A percentile compares a stretch with the other conserved stretches of the same genome.
These are phyloP conservation scores for Nakazawaea laoshanensis DNA, from an alignment of 805 yeast species.

Conservation along the genomic window DNA sequence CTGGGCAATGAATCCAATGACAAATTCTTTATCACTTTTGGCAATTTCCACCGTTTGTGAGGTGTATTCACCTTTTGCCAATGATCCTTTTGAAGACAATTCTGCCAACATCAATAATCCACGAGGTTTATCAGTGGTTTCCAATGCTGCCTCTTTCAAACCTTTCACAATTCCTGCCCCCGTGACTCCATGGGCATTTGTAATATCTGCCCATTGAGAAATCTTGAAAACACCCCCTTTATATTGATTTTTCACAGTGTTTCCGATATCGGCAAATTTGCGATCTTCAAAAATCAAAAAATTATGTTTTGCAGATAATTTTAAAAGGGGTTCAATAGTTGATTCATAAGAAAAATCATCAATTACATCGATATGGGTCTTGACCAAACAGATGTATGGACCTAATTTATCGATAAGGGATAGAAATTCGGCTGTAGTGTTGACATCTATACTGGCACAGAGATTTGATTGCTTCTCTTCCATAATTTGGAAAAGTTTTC, in stretches of 20 bases:
- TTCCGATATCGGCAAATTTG: constrained; percentile 97
- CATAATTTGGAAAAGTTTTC: constrained; percentile 65
- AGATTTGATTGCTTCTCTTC: constrained; percentile 75
- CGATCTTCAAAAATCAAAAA: constrained; percentile 95
- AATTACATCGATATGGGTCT: constrained; percentile 90
- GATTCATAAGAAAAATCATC: constrained; percentile 80
- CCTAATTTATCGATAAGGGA: constrained; percentile 71
- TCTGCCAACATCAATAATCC: constrained; percentile 95
- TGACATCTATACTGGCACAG: constrained; percentile 92
- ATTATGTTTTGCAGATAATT: constrained; percentile 69
- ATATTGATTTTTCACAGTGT: constrained; percentile 92
- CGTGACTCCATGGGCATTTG: constrained; percentile 96
- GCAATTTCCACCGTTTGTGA: constrained; percentile 80
- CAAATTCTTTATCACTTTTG: constrained; percentile 77
- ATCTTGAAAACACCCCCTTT: constrained; percentile 83
- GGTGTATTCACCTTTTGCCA: constrained; percentile 91
- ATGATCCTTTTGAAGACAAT: constrained; percentile 85
- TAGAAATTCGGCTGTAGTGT: constrained; percentile 69
- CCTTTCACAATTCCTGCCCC: constrained; percentile 93
- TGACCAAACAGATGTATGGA: constrained; percentile 84
- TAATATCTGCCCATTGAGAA: constrained; percentile 92
- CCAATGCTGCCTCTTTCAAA: constrained; percentile 57
- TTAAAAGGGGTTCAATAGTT: constrained; percentile 69
- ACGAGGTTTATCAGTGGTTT: constrained; percentile 67
- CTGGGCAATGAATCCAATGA: constrained; percentile 95